Conservation (phyloP, 805 yeast species). For the Trichomonascus vanleenenianus region DNA sequence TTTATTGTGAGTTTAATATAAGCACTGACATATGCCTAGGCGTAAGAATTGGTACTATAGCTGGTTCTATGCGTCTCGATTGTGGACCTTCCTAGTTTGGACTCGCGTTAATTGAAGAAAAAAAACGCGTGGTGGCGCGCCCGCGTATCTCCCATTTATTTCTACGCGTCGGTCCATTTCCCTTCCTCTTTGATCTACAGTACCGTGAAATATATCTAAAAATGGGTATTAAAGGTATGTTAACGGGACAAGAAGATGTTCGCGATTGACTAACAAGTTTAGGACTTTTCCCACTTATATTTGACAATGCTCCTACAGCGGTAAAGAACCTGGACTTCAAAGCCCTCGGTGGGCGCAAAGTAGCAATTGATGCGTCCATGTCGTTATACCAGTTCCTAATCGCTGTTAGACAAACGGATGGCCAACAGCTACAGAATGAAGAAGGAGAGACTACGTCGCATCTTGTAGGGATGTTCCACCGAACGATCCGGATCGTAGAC, state of each 20-base stretch:
- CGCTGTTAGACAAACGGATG: constrained; percentile 95
- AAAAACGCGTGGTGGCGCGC: too few species aligned
- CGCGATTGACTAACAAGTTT: background rate
- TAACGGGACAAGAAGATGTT: background rate
- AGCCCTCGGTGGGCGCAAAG: constrained; percentile 83
- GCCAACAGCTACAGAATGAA: constrained; percentile 83
- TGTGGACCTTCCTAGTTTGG: too few species aligned
- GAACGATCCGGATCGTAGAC: constrained; percentile 84
- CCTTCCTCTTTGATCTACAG: too few species aligned
- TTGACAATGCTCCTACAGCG: constrained; percentile 85
- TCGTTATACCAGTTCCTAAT: constrained; percentile 90
- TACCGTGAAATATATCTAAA: background rate
- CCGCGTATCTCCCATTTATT: too few species aligned
- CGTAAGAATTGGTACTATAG: too few species aligned
- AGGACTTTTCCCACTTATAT: constrained; percentile 79
- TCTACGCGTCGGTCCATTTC: too few species aligned
- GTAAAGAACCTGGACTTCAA: constrained; percentile 74
- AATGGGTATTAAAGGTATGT: constrained; percentile 30
- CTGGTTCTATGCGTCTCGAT: too few species aligned
- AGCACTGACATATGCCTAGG: too few species aligned
- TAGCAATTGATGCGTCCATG: constrained; percentile 85
- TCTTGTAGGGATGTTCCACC: constrained; percentile 90
- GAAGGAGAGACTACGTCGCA: constrained; percentile 89
- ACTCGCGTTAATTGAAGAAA: too few species aligned
- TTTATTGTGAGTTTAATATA: too few species aligned